These are phyloP conservation scores for Flaveria brownii DNA, from an alignment of 129 eudicot species.

Conservation along the genomic window DNA sequence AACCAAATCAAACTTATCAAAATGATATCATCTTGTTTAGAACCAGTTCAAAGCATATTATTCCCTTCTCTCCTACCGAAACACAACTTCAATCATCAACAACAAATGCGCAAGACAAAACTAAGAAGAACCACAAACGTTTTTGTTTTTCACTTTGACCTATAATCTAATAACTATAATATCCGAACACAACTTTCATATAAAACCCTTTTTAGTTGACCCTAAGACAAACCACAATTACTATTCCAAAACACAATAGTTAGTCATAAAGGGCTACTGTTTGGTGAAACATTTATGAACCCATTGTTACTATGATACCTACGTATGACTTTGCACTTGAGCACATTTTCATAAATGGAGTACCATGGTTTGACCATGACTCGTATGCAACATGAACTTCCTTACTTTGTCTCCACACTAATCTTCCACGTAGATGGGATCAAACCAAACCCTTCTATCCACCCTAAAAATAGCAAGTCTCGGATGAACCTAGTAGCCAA, in stretches of 20 bases:
- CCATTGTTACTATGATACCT: slow-evolving; percentile 58
- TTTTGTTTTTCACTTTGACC: slow-evolving; percentile 21
- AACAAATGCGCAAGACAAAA: slow-evolving; percentile 38
- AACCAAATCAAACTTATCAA: slow-evolving; percentile 37
- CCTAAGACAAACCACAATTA: slow-evolving; percentile 32
- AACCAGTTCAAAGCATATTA: slow-evolving; percentile 20
- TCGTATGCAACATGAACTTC: slow-evolving; percentile 52
- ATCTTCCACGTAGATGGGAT: slow-evolving; percentile 88
- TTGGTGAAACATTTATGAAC: slow-evolving; percentile 30
- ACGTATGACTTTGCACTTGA: slow-evolving; percentile 90
- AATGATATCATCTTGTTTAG: slow-evolving; percentile 23
- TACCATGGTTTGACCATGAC: slow-evolving; percentile 94
- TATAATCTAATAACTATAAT: slow-evolving; percentile 1
- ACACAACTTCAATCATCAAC: slow-evolving; percentile 23
- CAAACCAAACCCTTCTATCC: slow-evolving; percentile 64
- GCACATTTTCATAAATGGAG: slow-evolving; percentile 86
- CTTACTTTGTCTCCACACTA: slow-evolving; percentile 74
- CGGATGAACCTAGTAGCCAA: slow-evolving; percentile 86
- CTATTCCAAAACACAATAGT: slow-evolving; percentile 17
- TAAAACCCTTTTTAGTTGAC: slow-evolving; percentile 25
- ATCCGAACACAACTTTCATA: background rate
- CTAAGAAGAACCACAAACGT: slow-evolving; percentile 31
- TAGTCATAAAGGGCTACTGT: slow-evolving; percentile 29
- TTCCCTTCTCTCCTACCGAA: slow-evolving; percentile 19
- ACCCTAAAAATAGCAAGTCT: slow-evolving; percentile 75